phyloP scores from a whole-genome alignment of 2,329 filamentous ascomycete species.

The Magnaporthiopsis incrustans region DNA sequence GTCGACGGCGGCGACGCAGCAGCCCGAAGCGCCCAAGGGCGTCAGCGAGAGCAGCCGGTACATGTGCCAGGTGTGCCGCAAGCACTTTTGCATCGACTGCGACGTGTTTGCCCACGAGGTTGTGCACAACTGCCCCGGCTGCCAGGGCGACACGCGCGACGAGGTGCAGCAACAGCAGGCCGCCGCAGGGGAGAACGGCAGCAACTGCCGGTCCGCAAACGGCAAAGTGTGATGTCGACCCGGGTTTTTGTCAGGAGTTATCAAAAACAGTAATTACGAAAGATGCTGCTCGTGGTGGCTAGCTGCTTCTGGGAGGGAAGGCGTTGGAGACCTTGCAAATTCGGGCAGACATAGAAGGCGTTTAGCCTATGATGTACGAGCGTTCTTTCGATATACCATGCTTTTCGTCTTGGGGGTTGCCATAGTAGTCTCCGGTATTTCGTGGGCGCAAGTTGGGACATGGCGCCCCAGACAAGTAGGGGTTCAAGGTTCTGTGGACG shows the following conservation, averaged over 20 bases:
- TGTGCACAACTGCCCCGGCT: constrained; percentile 92
- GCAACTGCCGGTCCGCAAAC: not conserved
- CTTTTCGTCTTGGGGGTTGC: no score
- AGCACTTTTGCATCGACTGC: constrained; percentile 97
- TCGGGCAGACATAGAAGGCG: no score
- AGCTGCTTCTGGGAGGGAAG: no score
- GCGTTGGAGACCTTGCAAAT: no score
- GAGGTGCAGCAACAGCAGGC: not conserved
- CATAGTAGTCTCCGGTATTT: no score
- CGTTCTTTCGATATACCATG: no score
- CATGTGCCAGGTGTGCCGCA: constrained; percentile 75
- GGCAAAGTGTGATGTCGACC: not conserved
- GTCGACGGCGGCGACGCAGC: not conserved
- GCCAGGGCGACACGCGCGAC: constrained; percentile 47
- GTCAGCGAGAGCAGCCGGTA: constrained; percentile 84
- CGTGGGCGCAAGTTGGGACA: no score
- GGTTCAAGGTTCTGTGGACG: no score
- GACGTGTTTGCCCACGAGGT: constrained; percentile 93
- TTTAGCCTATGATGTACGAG: no score
- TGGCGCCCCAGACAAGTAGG: no score
- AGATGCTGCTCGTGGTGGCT: no score
- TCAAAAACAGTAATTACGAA: not conserved
- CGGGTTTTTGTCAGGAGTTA: not conserved
- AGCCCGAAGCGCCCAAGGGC: constrained; percentile 35
- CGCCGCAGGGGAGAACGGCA: not conserved